These are phyloP conservation scores for Exophiala phaeomuriformis DNA, from an alignment of 2,329 filamentous ascomycete genomes.

Conservation along the genomic window DNA sequence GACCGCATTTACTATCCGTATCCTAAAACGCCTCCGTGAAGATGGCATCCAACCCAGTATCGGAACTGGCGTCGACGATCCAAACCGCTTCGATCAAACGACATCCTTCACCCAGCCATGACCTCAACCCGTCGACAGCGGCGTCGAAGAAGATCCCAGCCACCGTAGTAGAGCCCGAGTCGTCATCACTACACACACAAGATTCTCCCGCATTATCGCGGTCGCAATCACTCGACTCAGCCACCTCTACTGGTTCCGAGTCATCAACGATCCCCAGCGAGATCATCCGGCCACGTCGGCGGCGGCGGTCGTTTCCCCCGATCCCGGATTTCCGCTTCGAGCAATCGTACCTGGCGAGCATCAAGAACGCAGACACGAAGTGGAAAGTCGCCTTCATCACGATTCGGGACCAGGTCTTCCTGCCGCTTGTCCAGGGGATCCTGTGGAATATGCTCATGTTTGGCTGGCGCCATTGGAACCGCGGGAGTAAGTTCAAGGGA, in stretches of 20 bases:
- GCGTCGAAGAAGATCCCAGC: conserved; percentile 61
- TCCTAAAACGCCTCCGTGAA: conserved; percentile 5
- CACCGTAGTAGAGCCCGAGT: conserved; percentile 24
- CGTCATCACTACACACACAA: not conserved
- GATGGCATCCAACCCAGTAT: conserved; percentile 53
- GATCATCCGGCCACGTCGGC: conserved; percentile 36
- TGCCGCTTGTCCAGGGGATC: conserved; percentile 80
- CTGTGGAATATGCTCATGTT: conserved; percentile 78
- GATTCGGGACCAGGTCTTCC: conserved; percentile 71
- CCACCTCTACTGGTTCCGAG: conserved; percentile 32
- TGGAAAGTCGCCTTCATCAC: conserved; percentile 79
- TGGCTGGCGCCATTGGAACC: conserved; percentile 89
- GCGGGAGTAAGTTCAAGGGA: conserved; percentile 67
- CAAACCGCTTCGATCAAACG: conserved; percentile 73
- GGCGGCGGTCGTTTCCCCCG: conserved; percentile 55
- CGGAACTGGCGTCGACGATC: conserved; percentile 68
- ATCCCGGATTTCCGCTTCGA: conserved; percentile 84
- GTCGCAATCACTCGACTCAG: conserved; percentile 37
- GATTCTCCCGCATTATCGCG: conserved; percentile 26
- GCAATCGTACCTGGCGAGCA: conserved; percentile 92
- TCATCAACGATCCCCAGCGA: conserved; percentile 42
- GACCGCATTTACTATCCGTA: not conserved
- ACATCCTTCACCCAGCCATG: conserved; percentile 62
- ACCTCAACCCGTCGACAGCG: conserved; percentile 72
- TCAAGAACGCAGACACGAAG: conserved; percentile 70